These are phyloP conservation scores for Bullera alba DNA, from an alignment of 768 basidiomycete species.

Conservation along the genomic window DNA sequence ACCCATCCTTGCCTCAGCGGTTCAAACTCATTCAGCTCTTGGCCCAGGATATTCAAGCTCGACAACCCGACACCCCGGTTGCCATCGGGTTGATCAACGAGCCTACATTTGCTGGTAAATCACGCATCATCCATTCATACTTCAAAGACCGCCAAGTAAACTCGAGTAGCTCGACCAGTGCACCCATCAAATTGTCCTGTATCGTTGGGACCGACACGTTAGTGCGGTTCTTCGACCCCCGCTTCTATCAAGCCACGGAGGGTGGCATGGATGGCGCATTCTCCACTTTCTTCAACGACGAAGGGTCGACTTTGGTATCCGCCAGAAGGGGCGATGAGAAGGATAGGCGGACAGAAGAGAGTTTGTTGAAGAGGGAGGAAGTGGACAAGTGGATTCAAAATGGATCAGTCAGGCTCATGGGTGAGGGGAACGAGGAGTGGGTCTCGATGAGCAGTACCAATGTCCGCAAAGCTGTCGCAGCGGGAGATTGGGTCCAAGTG, in stretches of 20 bases:
- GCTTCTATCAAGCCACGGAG: slow-evolving; percentile 56
- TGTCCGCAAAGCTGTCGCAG: slow-evolving; percentile 53
- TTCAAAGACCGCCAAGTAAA: slow-evolving; percentile 48
- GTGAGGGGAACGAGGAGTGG: slow-evolving; percentile 51
- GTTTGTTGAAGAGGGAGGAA: slow-evolving; percentile 41
- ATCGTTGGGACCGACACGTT: slow-evolving; percentile 80
- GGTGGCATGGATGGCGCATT: slow-evolving; percentile 56
- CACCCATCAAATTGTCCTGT: slow-evolving; percentile 53
- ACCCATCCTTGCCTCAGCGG: slow-evolving; percentile 69
- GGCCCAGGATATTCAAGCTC: slow-evolving; percentile 48
- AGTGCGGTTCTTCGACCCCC: slow-evolving; percentile 65
- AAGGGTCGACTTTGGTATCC: slow-evolving; percentile 61
- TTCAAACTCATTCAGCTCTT: slow-evolving; percentile 80
- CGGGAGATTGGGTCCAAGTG: slow-evolving; percentile 21
- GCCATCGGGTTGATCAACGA: slow-evolving; percentile 79
- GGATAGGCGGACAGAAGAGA: slow-evolving; percentile 37
- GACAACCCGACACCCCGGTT: slow-evolving; percentile 48
- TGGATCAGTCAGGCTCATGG: slow-evolving; percentile 57
- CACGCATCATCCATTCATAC: slow-evolving; percentile 53
- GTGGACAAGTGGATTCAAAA: slow-evolving; percentile 54
- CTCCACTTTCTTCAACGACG: slow-evolving; percentile 56
- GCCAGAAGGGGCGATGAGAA: slow-evolving; percentile 51
- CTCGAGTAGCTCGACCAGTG: slow-evolving; percentile 18
- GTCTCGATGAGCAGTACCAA: slow-evolving; percentile 63
- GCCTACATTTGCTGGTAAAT: slow-evolving; percentile 82